phyloP scores from a whole-genome alignment of 805 yeast species.

The Saturnispora zaruensis region DNA sequence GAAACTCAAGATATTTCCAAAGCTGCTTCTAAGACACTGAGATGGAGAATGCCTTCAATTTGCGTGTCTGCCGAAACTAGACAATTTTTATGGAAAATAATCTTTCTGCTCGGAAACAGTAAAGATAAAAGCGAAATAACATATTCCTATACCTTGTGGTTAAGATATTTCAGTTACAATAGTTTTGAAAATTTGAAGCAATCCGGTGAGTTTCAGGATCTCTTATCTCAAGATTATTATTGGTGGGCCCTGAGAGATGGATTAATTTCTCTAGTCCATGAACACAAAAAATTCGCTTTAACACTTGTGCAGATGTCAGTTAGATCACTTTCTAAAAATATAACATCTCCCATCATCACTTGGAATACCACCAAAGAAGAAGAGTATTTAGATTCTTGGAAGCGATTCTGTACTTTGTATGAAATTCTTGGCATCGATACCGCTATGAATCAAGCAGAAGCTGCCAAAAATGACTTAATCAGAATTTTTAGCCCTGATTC shows the following conservation, averaged over 20 bases:
- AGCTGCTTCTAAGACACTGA: constrained; percentile 33
- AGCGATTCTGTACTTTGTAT: constrained; percentile 59
- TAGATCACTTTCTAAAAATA: constrained; percentile 30
- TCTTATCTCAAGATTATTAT: constrained; percentile 30
- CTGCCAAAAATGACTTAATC: constrained; percentile 58
- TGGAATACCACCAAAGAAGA: constrained; percentile 34
- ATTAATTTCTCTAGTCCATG: constrained; percentile 48
- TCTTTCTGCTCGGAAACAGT: constrained; percentile 32
- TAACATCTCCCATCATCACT: constrained; percentile 33
- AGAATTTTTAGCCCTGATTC: constrained; percentile 42
- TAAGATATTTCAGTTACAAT: constrained; percentile 37
- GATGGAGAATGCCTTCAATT: constrained; percentile 46
- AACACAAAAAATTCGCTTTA: constrained; percentile 58
- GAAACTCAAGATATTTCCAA: constrained; percentile 33
- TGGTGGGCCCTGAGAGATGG: constrained; percentile 56
- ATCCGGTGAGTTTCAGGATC: constrained; percentile 23
- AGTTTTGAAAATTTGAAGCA: constrained; percentile 9
- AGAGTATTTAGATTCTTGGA: constrained; percentile 49
- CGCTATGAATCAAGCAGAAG: constrained; percentile 77
- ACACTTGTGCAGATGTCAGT: constrained; percentile 59
- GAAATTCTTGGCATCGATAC: constrained; percentile 82
- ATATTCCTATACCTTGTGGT: constrained; percentile 46
- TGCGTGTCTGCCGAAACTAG: constrained; percentile 14
- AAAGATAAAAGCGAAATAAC: constrained; percentile 23
- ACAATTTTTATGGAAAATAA: constrained; percentile 37